A percentile compares a stretch with the other conserved stretches of the same genome.
These are phyloP conservation scores for Torulaspora delbrueckii DNA, from an alignment of 805 yeast species.

Conservation along the genomic window DNA sequence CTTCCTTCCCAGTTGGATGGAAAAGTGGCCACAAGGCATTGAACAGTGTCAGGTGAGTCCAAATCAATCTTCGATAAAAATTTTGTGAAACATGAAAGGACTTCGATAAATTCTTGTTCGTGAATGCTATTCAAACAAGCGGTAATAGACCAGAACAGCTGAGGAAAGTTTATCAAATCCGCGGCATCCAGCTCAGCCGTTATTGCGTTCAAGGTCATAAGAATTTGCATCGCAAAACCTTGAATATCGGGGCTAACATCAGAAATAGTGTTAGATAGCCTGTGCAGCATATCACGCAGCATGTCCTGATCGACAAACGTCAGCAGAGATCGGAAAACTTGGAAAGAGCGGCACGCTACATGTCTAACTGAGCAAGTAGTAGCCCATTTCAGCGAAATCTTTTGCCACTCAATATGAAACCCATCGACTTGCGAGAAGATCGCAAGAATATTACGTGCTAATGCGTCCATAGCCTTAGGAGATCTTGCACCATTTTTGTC, in stretches of 20 bases:
- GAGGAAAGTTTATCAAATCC: slow-evolving; percentile 81
- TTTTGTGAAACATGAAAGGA: slow-evolving; percentile 72
- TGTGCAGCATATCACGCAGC: slow-evolving; percentile 89
- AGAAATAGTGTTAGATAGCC: slow-evolving; percentile 87
- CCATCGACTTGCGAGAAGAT: slow-evolving; percentile 48
- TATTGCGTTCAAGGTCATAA: slow-evolving; percentile 92
- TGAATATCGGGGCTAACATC: slow-evolving; percentile 88
- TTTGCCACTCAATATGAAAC: slow-evolving; percentile 80
- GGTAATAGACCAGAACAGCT: slow-evolving; percentile 89
- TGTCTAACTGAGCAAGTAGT: slow-evolving; percentile 97
- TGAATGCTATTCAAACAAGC: slow-evolving; percentile 88
- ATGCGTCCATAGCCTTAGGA: slow-evolving; percentile 76
- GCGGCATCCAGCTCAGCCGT: slow-evolving; percentile 79
- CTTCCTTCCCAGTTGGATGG: slow-evolving; percentile 96
- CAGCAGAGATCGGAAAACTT: slow-evolving; percentile 79
- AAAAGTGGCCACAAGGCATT: slow-evolving; percentile 75
- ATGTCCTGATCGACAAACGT: slow-evolving; percentile 77
- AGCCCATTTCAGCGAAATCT: slow-evolving; percentile 84
- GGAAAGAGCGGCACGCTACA: slow-evolving; percentile 94
- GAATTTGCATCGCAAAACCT: slow-evolving; percentile 93
- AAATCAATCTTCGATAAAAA: slow-evolving; percentile 82
- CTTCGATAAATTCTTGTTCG: slow-evolving; percentile 89
- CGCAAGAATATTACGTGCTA: slow-evolving; percentile 59
- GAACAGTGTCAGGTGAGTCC: slow-evolving; percentile 78
- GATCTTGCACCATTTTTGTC: slow-evolving; percentile 77